Conservation (phyloP, 129 eudicot species). For the Artemisia argyi region DNA sequence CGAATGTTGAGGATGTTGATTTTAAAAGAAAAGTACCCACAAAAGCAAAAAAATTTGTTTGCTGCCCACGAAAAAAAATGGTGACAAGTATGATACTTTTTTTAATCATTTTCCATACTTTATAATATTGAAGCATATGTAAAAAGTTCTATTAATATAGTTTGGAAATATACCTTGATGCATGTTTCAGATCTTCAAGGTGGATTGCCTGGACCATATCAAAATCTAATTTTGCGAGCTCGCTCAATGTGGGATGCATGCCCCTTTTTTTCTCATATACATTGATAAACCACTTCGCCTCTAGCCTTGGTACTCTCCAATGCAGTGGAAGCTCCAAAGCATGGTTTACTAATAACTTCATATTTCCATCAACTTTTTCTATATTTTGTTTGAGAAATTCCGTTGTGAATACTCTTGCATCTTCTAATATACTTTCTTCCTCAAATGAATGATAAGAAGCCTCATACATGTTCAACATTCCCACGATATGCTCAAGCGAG, state of each 20-base stretch:
- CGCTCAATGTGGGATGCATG: background rate
- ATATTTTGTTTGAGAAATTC: background rate
- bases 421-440: background rate
- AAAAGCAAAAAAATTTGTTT: too few relatives aligned
- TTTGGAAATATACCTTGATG: background rate
- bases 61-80: too few relatives aligned
- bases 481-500: too few relatives aligned
- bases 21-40: too few relatives aligned
- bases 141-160: too few relatives aligned
- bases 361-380: background rate
- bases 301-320: background rate
- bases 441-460: too few relatives aligned
- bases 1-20: too few relatives aligned
- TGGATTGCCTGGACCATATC: constrained; percentile 1
- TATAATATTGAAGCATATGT: too few relatives aligned
- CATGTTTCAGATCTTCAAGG: background rate
- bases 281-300: background rate
- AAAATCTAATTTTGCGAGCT: background rate
- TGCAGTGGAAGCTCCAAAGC: background rate
- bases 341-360: background rate
- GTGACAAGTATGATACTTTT: too few relatives aligned
- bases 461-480: too few relatives aligned
- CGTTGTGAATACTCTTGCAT: background rate
- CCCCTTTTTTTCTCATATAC: background rate
- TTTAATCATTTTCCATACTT: too few relatives aligned